Evolutionary conservation across 176 grass and related monocot species (phyloP).

Genomic region (Zea mays): DNA sequence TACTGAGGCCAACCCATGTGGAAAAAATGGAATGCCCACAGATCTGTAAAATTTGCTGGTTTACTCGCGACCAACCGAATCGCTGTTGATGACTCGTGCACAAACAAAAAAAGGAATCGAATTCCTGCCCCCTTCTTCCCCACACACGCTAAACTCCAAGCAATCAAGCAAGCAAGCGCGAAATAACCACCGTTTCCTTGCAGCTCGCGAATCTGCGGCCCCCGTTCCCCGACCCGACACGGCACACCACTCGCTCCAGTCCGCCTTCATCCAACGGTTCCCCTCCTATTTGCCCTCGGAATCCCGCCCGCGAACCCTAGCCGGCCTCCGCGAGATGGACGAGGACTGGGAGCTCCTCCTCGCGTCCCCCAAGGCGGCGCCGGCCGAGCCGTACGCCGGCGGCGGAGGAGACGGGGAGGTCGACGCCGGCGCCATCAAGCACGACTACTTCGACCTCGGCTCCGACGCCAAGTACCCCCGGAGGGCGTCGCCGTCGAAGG

Average conservation of each 20-base stretch:
- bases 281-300: slow-evolving; percentile 16
- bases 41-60: background rate
- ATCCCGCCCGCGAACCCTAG: background rate
- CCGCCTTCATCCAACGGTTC: background rate
- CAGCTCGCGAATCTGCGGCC: slow-evolving; percentile 35
- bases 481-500: slow-evolving; percentile 34
- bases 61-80: background rate
- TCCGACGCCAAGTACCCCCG: slow-evolving; percentile 50
- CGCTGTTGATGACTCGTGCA: background rate
- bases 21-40: too few species aligned
- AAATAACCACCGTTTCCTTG: slow-evolving; percentile 13
- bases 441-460: slow-evolving; percentile 80
- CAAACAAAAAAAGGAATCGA: slow-evolving; percentile 6
- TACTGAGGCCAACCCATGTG: too few species aligned
- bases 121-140: slow-evolving; percentile 9
- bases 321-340: slow-evolving; percentile 49
- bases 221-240: slow-evolving; percentile 39
- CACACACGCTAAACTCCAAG: slow-evolving; percentile 35
- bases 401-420: slow-evolving; percentile 15
- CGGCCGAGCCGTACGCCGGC: slow-evolving; percentile 6
- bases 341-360: slow-evolving; percentile 77
- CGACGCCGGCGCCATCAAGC: slow-evolving; percentile 72
- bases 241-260: slow-evolving; percentile 1
- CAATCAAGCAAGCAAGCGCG: background rate
- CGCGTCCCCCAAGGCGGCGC: slow-evolving; percentile 32